Percentiles rank a stretch among this genome's conserved stretches.
Conservation (phyloP, 192 early-diverging fungal species). For the Coemansia sp. region DNA sequence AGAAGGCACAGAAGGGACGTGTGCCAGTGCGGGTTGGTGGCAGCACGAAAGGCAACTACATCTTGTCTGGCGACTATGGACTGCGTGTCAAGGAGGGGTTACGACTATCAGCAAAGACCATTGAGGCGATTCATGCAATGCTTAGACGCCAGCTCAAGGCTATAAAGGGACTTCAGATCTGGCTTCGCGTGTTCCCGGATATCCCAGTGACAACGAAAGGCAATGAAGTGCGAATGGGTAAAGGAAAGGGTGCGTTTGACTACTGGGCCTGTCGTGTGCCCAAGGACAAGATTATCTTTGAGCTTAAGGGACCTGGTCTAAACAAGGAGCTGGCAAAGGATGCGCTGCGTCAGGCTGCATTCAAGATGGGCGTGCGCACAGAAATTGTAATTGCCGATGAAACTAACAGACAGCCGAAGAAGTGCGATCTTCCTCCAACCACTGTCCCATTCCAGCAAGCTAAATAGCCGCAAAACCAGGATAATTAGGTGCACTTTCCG, state of each 20-base stretch:
- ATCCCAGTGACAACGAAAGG: constrained; percentile 91
- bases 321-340: constrained; percentile 64
- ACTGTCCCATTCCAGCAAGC: constrained; percentile 49
- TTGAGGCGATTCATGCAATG: constrained; percentile 72
- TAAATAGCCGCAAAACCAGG: constrained; percentile 20
- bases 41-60: constrained; percentile 82
- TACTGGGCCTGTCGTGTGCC: constrained; percentile 91
- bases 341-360: constrained; percentile 46
- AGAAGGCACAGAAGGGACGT: constrained; percentile 88
- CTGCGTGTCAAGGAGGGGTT: constrained; percentile 82
- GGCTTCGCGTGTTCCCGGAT: constrained; percentile 87
- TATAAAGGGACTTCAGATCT: constrained; percentile 83
- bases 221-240: constrained; percentile 94
- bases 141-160: constrained; percentile 79
- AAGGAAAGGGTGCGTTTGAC: constrained; percentile 93
- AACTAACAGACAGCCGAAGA: constrained; percentile 45
- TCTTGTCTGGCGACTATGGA: constrained; percentile 91
- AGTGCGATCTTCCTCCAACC: constrained; percentile 41
- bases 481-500: not conserved
- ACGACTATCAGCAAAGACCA: constrained; percentile 77
- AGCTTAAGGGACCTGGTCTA: constrained; percentile 75
- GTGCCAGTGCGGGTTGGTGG: constrained; percentile 78
- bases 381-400: constrained; percentile 47
- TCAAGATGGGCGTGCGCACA: constrained; percentile 46
- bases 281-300: constrained; percentile 86